A percentile compares a stretch with the other conserved stretches of the same genome.
Conservation (phyloP, 225 moss, liverwort and hornwort genomes). For the Polytrichum formosum region DNA sequence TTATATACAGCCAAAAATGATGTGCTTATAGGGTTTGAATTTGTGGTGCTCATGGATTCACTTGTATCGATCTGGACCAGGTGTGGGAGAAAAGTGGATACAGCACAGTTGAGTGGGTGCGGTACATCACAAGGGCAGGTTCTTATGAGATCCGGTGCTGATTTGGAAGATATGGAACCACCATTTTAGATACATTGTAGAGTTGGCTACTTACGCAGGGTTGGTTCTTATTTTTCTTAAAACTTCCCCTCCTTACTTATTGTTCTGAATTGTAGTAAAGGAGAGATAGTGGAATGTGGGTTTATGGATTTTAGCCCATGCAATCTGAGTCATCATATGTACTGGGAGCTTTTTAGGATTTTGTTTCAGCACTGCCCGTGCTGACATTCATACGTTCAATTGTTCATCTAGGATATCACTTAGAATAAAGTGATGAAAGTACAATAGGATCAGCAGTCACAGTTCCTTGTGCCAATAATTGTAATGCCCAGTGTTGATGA, state of each 20-base stretch:
- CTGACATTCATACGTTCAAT: too few species aligned
- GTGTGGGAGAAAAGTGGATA: conserved; percentile 77
- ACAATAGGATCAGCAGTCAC: background rate
- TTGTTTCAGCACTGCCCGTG: background rate
- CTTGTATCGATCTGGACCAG: conserved; percentile 12
- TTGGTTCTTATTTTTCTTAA: too few species aligned
- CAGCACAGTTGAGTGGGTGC: conserved; percentile 69
- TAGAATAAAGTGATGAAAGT: background rate
- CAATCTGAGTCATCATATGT: conserved; percentile 2
- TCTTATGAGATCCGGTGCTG: conserved; percentile 70
- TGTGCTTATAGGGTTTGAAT: too few species aligned
- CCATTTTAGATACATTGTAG: too few species aligned
- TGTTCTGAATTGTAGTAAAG: too few species aligned
- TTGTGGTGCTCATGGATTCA: too few species aligned
- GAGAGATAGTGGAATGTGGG: too few species aligned
- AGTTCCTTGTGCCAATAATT: conserved; percentile 4
- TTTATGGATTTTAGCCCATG: background rate
- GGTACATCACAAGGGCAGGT: conserved; percentile 65
- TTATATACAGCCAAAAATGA: background rate
- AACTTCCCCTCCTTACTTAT: too few species aligned
- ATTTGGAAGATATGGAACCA: background rate
- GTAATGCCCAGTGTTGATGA: background rate
- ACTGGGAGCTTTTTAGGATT: background rate
- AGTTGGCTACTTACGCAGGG: too few species aligned
- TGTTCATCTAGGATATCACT: background rate